Conservation (phyloP, 306 rosid genomes). For the Lathyrus tuberosus region DNA sequence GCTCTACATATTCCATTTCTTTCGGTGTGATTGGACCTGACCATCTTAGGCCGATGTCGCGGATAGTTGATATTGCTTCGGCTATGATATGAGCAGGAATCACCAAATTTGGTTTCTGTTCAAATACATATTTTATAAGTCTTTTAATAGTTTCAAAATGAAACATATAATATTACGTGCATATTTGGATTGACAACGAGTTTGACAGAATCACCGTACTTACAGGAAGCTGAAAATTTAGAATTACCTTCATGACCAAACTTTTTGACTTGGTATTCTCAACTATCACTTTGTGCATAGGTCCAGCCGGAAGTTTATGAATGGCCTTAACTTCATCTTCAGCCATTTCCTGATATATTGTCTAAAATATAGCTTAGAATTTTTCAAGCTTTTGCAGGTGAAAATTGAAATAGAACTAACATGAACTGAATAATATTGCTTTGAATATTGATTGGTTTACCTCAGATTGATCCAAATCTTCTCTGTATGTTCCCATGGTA, state of each 20-base stretch:
- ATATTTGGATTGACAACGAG: neutral
- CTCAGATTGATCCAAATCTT: slow-evolving; percentile 52
- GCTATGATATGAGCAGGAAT: slow-evolving; percentile 66
- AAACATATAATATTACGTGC: neutral
- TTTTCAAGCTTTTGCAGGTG: slow-evolving; percentile 18
- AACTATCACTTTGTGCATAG: slow-evolving; percentile 47
- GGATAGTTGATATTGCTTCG: neutral
- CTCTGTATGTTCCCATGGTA: slow-evolving; percentile 63
- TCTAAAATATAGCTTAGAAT: slow-evolving; percentile 28
- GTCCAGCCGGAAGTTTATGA: slow-evolving; percentile 44
- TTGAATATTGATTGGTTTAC: slow-evolving; percentile 42
- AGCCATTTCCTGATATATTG: slow-evolving; percentile 47
- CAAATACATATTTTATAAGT: slow-evolving; percentile 13
- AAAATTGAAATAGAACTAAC: slow-evolving; percentile 4
- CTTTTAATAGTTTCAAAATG: slow-evolving; percentile 10
- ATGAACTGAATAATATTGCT: neutral
- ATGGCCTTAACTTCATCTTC: slow-evolving; percentile 53
- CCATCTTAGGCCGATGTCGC: slow-evolving; percentile 74
- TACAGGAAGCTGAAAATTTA: neutral
- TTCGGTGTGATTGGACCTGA: slow-evolving; percentile 87
- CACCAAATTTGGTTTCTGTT: slow-evolving; percentile 57
- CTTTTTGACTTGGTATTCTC: slow-evolving; percentile 78
- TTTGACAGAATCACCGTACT: neutral
- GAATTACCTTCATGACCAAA: slow-evolving; percentile 73
- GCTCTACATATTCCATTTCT: slow-evolving; percentile 76